Evolutionary conservation across 768 basidiomycete species (phyloP).

Genomic region (Suillus cothurnatus): DNA sequence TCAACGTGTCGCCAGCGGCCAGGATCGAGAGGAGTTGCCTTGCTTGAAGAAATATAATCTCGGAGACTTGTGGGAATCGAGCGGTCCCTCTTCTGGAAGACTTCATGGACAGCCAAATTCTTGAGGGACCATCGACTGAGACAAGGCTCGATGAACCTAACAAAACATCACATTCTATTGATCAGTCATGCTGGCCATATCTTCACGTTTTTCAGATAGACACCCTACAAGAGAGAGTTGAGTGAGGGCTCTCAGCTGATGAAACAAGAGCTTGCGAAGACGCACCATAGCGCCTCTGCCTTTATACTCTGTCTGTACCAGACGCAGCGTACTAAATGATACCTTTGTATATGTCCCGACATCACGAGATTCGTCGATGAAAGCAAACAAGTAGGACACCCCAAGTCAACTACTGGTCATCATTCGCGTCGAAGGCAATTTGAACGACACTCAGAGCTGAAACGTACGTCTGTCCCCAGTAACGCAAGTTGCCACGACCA

Average conservation of each 20-base stretch:
- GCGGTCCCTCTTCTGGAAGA: background rate
- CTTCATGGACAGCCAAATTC: background rate
- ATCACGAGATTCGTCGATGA: no score
- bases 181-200: background rate
- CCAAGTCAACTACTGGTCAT: no score
- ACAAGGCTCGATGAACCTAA: background rate
- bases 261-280: background rate
- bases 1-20: background rate
- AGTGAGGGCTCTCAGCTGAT: background rate
- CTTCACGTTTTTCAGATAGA: background rate
- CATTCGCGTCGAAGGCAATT: no score
- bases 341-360: background rate
- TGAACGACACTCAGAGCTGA: no score
- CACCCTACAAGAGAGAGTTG: background rate
- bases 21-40: background rate
- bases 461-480: no score
- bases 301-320: background rate
- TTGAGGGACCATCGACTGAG: background rate
- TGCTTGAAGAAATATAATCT: background rate
- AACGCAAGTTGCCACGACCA: no score
- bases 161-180: no score
- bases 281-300: background rate
- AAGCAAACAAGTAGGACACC: background rate
- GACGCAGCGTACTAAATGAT: background rate
- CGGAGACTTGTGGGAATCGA: background rate